Evolutionary conservation across 176 grass and related monocot genomes (phyloP).

Genomic region (Avena eriantha): DNA sequence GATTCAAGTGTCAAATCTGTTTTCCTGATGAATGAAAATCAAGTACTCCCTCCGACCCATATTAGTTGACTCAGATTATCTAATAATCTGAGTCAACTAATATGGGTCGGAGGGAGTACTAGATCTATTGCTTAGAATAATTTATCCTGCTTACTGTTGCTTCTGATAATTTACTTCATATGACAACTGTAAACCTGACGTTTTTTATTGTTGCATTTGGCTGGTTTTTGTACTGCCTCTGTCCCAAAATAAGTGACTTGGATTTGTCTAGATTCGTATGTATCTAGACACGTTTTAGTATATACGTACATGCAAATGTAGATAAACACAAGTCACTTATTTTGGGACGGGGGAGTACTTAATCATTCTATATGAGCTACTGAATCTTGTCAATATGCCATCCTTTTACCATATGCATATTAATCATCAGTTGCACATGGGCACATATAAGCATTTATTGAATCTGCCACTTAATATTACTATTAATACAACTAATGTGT

Average conservation of each 20-base stretch:
- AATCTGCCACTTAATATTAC: neutral
- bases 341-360: neutral
- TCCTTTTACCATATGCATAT: slow-evolving; percentile 3
- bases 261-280: too few species aligned
- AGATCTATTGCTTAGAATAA: neutral
- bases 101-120: too few species aligned
- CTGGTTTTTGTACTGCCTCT: neutral
- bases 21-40: neutral
- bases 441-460: neutral
- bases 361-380: neutral
- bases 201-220: neutral
- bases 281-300: too few species aligned
- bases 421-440: neutral
- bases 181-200: neutral
- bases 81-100: too few species aligned
- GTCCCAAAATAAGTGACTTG: too few species aligned
- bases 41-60: neutral
- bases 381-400: neutral
- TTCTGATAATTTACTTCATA: slow-evolving; percentile 21
- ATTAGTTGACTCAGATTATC: too few species aligned
- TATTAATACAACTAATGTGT: neutral
- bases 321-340: too few species aligned
- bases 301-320: too few species aligned
- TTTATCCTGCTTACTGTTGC: neutral
- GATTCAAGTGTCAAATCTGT: slow-evolving; percentile 30